Percentiles rank a stretch among this genome's conserved stretches.
Evolutionary conservation across 768 basidiomycete species (phyloP).

Genomic region (Lactarius hengduanensis): DNA sequence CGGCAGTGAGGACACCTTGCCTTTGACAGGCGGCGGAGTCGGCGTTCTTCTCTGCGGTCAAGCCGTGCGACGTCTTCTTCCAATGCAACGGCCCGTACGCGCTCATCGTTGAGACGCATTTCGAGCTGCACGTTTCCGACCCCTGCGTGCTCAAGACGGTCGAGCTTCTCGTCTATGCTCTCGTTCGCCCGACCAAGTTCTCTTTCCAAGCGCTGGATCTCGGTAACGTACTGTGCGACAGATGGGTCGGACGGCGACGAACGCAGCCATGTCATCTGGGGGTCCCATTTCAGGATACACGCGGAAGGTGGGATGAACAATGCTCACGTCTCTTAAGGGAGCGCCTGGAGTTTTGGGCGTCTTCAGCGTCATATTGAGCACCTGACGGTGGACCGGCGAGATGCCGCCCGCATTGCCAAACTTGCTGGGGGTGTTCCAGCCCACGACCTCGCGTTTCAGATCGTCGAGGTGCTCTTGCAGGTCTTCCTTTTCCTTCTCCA

Average conservation of each 20-base stretch:
- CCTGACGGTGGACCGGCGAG: constrained; percentile 76
- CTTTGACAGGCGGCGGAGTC: constrained; percentile 55
- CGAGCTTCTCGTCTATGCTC: constrained; percentile 85
- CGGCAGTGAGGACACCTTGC: constrained; percentile 70
- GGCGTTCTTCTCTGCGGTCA: constrained; percentile 68
- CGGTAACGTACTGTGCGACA: constrained; percentile 60
- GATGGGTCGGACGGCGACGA: constrained; percentile 55
- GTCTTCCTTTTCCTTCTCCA: constrained; percentile 77
- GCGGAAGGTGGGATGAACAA: background rate
- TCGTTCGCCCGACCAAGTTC: constrained; percentile 81
- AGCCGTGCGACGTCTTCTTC: constrained; percentile 71
- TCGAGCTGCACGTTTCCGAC: constrained; percentile 70
- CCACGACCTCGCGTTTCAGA: constrained; percentile 51
- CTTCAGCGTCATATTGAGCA: constrained; percentile 63
- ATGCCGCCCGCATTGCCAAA: constrained; percentile 53
- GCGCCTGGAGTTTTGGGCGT: constrained; percentile 77
- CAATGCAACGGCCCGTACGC: constrained; percentile 50
- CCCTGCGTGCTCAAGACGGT: constrained; percentile 80
- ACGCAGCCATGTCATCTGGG: constrained; percentile 73
- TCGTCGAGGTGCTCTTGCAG: constrained; percentile 67
- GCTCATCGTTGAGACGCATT: constrained; percentile 69
- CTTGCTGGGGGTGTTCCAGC: constrained; percentile 58
- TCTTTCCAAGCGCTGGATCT: constrained; percentile 69
- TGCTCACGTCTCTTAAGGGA: constrained; percentile 70
- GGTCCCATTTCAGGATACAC: constrained; percentile 24